Conservation (phyloP, 192 early-diverging fungal genomes). For the Linnemannia schmuckeri region DNA sequence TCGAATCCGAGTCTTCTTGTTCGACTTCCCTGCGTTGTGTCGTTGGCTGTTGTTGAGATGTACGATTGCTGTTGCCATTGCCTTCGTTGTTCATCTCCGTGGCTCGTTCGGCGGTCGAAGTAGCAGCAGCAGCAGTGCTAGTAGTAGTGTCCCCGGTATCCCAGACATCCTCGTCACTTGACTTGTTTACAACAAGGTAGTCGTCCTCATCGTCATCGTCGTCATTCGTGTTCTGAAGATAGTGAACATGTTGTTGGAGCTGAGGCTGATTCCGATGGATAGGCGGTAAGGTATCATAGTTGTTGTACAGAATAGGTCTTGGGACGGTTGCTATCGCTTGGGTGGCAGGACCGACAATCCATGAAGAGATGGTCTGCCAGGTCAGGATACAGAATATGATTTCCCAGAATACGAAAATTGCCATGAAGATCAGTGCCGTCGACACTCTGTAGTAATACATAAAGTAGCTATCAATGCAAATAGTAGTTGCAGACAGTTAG, state of each 20-base stretch:
- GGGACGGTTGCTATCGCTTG: not conserved
- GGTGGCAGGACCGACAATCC: not conserved
- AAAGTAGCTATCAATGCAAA: conserved; percentile 40
- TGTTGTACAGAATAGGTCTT: not conserved
- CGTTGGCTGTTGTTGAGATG: not conserved
- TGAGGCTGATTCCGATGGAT: not conserved
- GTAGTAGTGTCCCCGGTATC: not conserved
- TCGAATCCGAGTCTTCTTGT: not conserved
- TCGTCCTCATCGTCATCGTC: not conserved
- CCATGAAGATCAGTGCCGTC: conserved; percentile 55
- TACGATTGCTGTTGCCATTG: too few relatives aligned
- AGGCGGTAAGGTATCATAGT: not conserved
- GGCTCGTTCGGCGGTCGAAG: too few relatives aligned
- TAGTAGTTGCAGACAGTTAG: too few relatives aligned
- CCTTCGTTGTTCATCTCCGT: too few relatives aligned
- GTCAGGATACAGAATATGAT: conserved; percentile 52
- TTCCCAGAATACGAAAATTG: conserved; percentile 54
- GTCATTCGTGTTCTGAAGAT: not conserved
- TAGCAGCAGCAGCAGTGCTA: not conserved
- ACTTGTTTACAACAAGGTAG: not conserved
- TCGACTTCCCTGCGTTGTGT: not conserved
- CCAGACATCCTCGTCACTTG: not conserved
- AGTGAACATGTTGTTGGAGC: not conserved
- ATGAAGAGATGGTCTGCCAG: conserved; percentile 40
- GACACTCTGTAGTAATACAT: conserved; percentile 59